Conservation (phyloP, 108 stramenopile species). For the Skeletonema menzelii region DNA sequence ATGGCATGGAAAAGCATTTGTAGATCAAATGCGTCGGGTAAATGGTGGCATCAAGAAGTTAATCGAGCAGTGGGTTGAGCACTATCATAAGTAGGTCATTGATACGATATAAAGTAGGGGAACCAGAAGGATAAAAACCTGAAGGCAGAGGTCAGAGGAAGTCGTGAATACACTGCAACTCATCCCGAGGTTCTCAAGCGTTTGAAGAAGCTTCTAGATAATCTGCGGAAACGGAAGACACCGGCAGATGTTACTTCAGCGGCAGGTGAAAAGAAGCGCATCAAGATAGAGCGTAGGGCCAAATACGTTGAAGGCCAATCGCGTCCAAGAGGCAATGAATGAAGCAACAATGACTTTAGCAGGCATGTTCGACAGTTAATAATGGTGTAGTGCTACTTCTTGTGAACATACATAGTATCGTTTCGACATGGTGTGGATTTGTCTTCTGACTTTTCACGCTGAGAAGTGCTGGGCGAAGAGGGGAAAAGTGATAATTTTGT, state of each 20-base stretch:
- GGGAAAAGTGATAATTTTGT: too few relatives aligned
- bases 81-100: constrained; percentile 15
- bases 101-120: constrained; percentile 3
- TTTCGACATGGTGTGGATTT: too few relatives aligned
- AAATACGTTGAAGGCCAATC: neutral
- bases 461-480: too few relatives aligned
- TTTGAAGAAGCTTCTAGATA: neutral
- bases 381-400: too few relatives aligned
- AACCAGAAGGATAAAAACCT: neutral
- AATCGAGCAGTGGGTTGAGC: constrained; percentile 28
- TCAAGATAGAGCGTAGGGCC: neutral
- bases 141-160: neutral
- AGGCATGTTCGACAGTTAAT: too few relatives aligned
- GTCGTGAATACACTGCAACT: neutral
- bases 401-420: too few relatives aligned
- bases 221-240: neutral
- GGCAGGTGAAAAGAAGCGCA: neutral
- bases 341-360: too few relatives aligned
- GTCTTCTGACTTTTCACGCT: too few relatives aligned
- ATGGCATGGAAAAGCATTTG: constrained; percentile 31
- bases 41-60: constrained; percentile 9
- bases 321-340: neutral
- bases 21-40: constrained; percentile 8
- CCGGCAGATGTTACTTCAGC: neutral
- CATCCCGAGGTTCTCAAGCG: constrained; percentile 2